Conservation (phyloP, 1,284 basidiomycete species). For the Ustilago loliicola region DNA sequence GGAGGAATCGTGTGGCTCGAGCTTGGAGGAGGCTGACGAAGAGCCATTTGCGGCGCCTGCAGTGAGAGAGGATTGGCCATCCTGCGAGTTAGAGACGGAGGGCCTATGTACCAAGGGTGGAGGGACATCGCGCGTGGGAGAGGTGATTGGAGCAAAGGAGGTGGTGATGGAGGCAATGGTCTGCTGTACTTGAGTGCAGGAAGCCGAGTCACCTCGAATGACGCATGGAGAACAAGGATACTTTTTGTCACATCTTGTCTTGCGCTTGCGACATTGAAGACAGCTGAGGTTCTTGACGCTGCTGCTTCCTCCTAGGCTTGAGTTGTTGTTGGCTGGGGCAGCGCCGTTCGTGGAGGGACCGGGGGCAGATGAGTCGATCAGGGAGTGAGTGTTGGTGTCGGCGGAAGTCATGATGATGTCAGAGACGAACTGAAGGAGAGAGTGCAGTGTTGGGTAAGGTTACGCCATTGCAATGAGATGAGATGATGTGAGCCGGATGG, state of each 20-base stretch:
- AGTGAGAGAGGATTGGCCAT: background rate
- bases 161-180: constrained; percentile 52
- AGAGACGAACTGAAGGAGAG: too few species aligned
- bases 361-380: constrained; percentile 7
- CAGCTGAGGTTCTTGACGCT: constrained; percentile 53
- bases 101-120: constrained; percentile 18
- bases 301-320: constrained; percentile 17
- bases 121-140: constrained; percentile 24
- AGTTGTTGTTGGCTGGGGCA: constrained; percentile 1
- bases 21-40: constrained; percentile 31
- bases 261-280: constrained; percentile 51
- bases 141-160: constrained; percentile 11
- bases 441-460: background rate
- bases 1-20: constrained; percentile 18
- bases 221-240: constrained; percentile 51
- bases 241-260: constrained; percentile 51
- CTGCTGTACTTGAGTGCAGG: constrained; percentile 49
- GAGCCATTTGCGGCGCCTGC: constrained; percentile 5
- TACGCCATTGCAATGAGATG: background rate
- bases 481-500: background rate
- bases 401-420: background rate
- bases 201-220: constrained; percentile 43
- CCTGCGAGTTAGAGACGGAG: constrained; percentile 25
- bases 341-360: constrained; percentile 4
- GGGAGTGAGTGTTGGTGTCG: background rate